A percentile compares a stretch with the other conserved stretches of the same genome.
Evolutionary conservation across 352 stramenopile species (phyloP).

Genomic region (Globisporangium nunn): DNA sequence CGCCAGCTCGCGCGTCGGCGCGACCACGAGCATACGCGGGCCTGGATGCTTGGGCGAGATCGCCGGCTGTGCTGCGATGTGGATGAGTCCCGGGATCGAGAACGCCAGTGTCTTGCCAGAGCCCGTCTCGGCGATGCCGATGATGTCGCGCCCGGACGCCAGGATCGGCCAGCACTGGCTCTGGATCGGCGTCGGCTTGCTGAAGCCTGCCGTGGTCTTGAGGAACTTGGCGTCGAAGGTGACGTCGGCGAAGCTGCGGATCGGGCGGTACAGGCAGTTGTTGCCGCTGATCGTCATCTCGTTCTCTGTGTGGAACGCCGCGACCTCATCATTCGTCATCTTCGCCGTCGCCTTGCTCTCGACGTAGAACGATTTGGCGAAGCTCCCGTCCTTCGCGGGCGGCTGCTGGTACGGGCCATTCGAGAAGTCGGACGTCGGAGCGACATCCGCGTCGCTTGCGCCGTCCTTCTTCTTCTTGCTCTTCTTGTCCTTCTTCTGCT

Average conservation of each 20-base stretch:
- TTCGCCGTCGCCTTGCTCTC: slow-evolving; percentile 60
- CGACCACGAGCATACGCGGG: slow-evolving; percentile 91
- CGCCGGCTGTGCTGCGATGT: slow-evolving; percentile 64
- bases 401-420: slow-evolving; percentile 71
- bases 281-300: slow-evolving; percentile 83
- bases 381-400: slow-evolving; percentile 51
- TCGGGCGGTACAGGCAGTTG: slow-evolving; percentile 83
- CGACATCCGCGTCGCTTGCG: slow-evolving; percentile 7
- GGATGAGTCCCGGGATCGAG: slow-evolving; percentile 87
- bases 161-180: slow-evolving; percentile 95
- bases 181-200: slow-evolving; percentile 95
- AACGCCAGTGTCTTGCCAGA: slow-evolving; percentile 98
- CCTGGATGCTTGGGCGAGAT: slow-evolving; percentile 51
- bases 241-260: slow-evolving; percentile 65
- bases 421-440: slow-evolving; percentile 46
- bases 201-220: slow-evolving; percentile 85
- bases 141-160: slow-evolving; percentile 80
- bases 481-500: slow-evolving; percentile 53
- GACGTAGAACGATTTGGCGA: slow-evolving; percentile 84
- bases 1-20: slow-evolving; percentile 91
- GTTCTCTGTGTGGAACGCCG: slow-evolving; percentile 82
- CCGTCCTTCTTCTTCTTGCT: slow-evolving; percentile 33
- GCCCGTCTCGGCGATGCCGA: slow-evolving; percentile 91
- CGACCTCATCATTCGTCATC: slow-evolving; percentile 72
- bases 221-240: slow-evolving; percentile 84